A percentile compares a stretch with the other conserved stretches of the same genome.
phyloP scores from a whole-genome alignment of 208 protist species.

The Jaenimonas drosophilae region DNA sequence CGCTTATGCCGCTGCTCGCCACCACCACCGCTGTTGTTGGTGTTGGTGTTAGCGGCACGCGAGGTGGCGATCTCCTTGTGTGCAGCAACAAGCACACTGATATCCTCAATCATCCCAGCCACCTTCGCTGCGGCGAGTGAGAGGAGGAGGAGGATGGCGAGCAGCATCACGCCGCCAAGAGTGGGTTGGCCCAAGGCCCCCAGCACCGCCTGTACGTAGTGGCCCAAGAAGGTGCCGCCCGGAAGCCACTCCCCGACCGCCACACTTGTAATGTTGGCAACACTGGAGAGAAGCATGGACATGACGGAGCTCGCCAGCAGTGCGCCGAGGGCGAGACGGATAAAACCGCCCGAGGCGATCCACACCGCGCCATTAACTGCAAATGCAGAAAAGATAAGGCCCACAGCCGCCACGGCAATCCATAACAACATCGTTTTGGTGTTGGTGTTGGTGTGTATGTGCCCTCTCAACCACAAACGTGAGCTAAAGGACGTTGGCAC shows the following conservation, averaged over 20 bases:
- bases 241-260: conserved; percentile 10
- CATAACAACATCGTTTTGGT: background rate
- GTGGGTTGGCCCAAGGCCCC: conserved; percentile 56
- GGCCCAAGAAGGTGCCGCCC: conserved; percentile 2
- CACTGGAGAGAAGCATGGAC: conserved; percentile 32
- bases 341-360: conserved; percentile 33
- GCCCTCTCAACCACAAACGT: too few relatives aligned
- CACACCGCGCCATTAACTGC: conserved; percentile 19
- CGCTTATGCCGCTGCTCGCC: background rate
- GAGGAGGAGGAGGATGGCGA: conserved; percentile 37
- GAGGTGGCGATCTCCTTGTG: conserved; percentile 35
- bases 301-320: conserved; percentile 24
- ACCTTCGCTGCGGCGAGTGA: conserved; percentile 23
- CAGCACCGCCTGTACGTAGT: conserved; percentile 28
- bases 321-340: conserved; percentile 23
- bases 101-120: conserved; percentile 45
- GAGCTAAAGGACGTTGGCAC: too few relatives aligned
- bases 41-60: background rate
- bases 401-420: conserved; percentile 5
- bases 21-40: background rate
- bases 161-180: conserved; percentile 34
- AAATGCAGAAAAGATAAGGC: conserved; percentile 11
- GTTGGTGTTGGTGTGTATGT: too few relatives aligned
- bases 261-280: conserved; percentile 14
- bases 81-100: conserved; percentile 42